Evolutionary conservation across 2,329 filamentous ascomycete species (phyloP).

Genomic region (Rutstroemia sp.): DNA sequence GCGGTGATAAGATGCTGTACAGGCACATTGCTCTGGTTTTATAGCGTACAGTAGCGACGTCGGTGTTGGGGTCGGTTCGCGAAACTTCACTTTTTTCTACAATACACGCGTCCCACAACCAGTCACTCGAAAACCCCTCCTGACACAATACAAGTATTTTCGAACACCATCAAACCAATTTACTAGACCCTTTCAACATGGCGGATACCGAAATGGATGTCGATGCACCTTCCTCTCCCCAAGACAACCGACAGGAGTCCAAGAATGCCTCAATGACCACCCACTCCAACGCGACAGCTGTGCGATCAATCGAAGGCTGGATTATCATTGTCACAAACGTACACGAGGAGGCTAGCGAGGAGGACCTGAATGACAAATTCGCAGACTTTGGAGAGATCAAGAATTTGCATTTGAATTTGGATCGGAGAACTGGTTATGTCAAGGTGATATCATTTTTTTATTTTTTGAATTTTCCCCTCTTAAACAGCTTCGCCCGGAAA

Average conservation of each 20-base stretch:
- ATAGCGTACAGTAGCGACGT: not conserved
- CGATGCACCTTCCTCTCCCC: constrained; percentile 29
- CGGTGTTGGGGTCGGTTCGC: not conserved
- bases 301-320: constrained; percentile 85
- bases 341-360: constrained; percentile 80
- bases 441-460: constrained; percentile 49
- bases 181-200: constrained; percentile 28
- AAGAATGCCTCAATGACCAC: constrained; percentile 64
- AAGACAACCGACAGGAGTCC: constrained; percentile 44
- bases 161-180: too few relatives aligned
- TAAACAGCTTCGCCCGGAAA: not conserved
- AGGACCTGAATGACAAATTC: constrained; percentile 74
- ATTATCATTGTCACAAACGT: constrained; percentile 82
- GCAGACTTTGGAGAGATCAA: constrained; percentile 81
- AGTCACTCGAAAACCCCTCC: not conserved
- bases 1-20: not conserved
- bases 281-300: constrained; percentile 65
- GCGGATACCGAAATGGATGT: constrained; percentile 39
- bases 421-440: constrained; percentile 76
- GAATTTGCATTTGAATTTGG: constrained; percentile 77
- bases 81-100: not conserved
- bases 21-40: not conserved
- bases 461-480: constrained; percentile 10
- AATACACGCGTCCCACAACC: not conserved
- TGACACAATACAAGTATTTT: too few relatives aligned